phyloP scores from a whole-genome alignment of 257 asterid species.

The Gynochthodes officinalis region DNA sequence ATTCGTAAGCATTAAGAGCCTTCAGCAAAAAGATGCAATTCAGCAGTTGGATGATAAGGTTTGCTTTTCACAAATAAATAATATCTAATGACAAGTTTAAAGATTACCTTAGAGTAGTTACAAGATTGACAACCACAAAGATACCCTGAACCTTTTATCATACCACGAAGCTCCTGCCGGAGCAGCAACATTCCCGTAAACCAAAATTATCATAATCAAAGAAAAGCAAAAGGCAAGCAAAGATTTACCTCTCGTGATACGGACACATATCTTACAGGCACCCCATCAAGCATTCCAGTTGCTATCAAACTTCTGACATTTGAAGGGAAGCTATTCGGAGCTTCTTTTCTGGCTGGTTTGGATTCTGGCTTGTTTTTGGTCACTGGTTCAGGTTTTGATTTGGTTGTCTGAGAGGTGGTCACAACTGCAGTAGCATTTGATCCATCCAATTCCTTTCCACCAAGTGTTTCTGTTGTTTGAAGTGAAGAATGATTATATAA shows the following conservation, averaged over 20 bases:
- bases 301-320: slow-evolving; percentile 92
- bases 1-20: slow-evolving; percentile 90
- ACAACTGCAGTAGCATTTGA: slow-evolving; percentile 31
- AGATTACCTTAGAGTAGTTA: slow-evolving; percentile 70
- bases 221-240: slow-evolving; percentile 5
- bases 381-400: slow-evolving; percentile 42
- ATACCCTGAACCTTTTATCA: slow-evolving; percentile 88
- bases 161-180: slow-evolving; percentile 77
- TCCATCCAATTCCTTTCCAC: slow-evolving; percentile 40
- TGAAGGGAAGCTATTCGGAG: slow-evolving; percentile 92
- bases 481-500: slow-evolving; percentile 59
- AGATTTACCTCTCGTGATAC: slow-evolving; percentile 66
- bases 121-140: slow-evolving; percentile 88
- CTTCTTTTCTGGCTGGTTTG: slow-evolving; percentile 71
- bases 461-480: slow-evolving; percentile 43
- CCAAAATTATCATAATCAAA: slow-evolving; percentile 11
- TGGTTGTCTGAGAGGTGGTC: slow-evolving; percentile 34
- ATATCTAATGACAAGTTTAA: slow-evolving; percentile 7
- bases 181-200: slow-evolving; percentile 17
- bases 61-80: background rate
- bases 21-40: slow-evolving; percentile 19
- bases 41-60: background rate
- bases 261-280: slow-evolving; percentile 77
- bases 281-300: slow-evolving; percentile 93
- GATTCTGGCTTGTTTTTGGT: slow-evolving; percentile 53